Evolutionary conservation across 345 rosid genomes (phyloP).

Genomic region (Diplotaxis tenuifolia): DNA sequence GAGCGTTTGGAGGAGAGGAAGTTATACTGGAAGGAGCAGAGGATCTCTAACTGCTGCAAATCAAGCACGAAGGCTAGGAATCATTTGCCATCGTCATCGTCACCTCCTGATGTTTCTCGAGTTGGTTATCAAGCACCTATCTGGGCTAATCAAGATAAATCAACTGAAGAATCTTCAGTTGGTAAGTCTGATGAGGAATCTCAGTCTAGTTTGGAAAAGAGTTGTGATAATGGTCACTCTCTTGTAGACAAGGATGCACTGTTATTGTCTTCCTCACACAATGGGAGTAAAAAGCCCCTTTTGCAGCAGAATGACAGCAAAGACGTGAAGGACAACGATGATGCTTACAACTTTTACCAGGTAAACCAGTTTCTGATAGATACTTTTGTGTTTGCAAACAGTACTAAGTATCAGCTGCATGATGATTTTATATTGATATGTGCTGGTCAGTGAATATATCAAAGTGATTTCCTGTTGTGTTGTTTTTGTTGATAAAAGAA

Average conservation of each 20-base stretch:
- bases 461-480: neutral
- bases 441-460: neutral
- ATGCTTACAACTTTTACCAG: constrained; percentile 80
- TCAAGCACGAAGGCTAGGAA: constrained; percentile 25
- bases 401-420: constrained; percentile 6
- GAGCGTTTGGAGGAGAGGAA: constrained; percentile 75
- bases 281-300: constrained; percentile 41
- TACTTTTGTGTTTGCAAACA: neutral
- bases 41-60: constrained; percentile 29
- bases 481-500: neutral
- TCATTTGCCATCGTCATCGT: constrained; percentile 23
- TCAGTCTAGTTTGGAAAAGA: constrained; percentile 40
- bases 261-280: constrained; percentile 42
- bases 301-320: constrained; percentile 35
- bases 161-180: constrained; percentile 23
- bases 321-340: constrained; percentile 51
- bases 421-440: neutral
- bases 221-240: constrained; percentile 37
- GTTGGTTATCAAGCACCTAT: constrained; percentile 28
- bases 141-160: constrained; percentile 34
- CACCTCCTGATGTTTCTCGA: constrained; percentile 35
- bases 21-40: constrained; percentile 72
- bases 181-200: constrained; percentile 38
- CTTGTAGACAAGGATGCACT: constrained; percentile 38
- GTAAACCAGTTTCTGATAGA: constrained; percentile 40